These are phyloP conservation scores for Mycena maculata DNA, from an alignment of 768 basidiomycete species.

Conservation along the genomic window DNA sequence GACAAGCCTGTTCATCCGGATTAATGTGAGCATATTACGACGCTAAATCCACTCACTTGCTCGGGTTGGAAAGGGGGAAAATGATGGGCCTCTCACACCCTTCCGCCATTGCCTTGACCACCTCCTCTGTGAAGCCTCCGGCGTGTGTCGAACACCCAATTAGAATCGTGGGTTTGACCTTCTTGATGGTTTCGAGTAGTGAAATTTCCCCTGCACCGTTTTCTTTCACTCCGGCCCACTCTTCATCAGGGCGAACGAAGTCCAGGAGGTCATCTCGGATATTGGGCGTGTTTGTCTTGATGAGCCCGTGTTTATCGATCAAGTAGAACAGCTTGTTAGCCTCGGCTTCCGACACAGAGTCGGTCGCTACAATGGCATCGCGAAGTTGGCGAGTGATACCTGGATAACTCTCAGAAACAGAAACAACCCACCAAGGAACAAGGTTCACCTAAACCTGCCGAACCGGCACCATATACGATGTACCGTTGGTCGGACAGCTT, in stretches of 20 bases:
- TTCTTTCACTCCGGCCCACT: conserved; percentile 58
- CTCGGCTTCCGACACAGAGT: conserved; percentile 63
- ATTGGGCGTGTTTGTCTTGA: conserved; percentile 58
- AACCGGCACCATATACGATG: conserved; percentile 83
- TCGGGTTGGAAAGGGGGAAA: conserved; percentile 87
- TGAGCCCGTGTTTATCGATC: conserved; percentile 75
- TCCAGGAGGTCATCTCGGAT: conserved; percentile 60
- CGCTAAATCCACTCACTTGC: conserved; percentile 36
- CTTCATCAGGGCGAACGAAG: conserved; percentile 68
- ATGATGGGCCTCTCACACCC: conserved; percentile 82
- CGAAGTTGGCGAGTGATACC: conserved; percentile 77
- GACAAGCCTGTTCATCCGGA: conserved; percentile 54
- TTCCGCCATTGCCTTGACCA: conserved; percentile 74
- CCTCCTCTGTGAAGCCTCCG: conserved; percentile 82
- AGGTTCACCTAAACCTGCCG: conserved; percentile 75
- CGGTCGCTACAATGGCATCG: conserved; percentile 74
- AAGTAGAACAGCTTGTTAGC: conserved; percentile 79
- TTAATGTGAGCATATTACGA: background rate
- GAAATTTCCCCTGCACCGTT: conserved; percentile 56
- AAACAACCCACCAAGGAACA: background rate
- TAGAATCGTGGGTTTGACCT: conserved; percentile 81
- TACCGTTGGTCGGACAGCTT: conserved; percentile 80
- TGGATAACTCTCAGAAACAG: background rate
- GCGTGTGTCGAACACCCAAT: conserved; percentile 86
- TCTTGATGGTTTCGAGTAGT: conserved; percentile 77